Evolutionary conservation across 2,329 filamentous ascomycete genomes (phyloP), one percentile per base, ranked within the genome.

Genomic region (Leptographium wingfieldii): DNA sequence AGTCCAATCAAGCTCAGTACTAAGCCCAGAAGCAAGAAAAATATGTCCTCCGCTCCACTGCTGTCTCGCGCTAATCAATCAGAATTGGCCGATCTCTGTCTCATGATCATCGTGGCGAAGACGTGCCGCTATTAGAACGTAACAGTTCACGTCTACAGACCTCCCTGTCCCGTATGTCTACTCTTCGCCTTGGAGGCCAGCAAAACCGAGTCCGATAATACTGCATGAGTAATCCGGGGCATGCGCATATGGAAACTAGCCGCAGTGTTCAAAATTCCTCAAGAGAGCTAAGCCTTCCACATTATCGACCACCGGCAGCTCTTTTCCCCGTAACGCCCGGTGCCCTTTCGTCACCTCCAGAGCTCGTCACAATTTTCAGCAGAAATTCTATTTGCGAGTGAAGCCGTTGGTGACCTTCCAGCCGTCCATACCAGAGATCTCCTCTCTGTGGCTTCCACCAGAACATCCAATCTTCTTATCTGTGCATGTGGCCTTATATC

Each of bases 341-440:
- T 74, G 77, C 25, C 65, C 60, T 65, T 77, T 76, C 6, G 74
- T 77, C 22, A 69, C 69, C 27, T 64, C 64, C 38, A 75, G 60
- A 75, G 69, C 48, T 67, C 63, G 19, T 57, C 63, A 60, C 75
- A 78, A 10, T 72, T 73, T 31, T 66, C 60, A 77, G 61, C 29
- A 77, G 65, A 58, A 74, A 5, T 67, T 67, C 71, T 72, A 78
- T 56, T 68, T 69, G 33, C 63, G 63, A 57, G 71, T 64, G 63
- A 77, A 77, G 2, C 67, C 66, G 57, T 72, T 69, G 0, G 70
- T 75, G 4, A 76, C 63, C 64, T 77, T 75, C 75, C 74, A 77
- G 49, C 71, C 72, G 5, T 66, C 61, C 2, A 69, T 59, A 27
- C 48, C 56, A 59, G 22, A 22, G 22, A 22, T 22, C 61, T 56